Evolutionary conservation across 257 asterid species (phyloP).

Genomic region (Gardenia jasminoides): DNA sequence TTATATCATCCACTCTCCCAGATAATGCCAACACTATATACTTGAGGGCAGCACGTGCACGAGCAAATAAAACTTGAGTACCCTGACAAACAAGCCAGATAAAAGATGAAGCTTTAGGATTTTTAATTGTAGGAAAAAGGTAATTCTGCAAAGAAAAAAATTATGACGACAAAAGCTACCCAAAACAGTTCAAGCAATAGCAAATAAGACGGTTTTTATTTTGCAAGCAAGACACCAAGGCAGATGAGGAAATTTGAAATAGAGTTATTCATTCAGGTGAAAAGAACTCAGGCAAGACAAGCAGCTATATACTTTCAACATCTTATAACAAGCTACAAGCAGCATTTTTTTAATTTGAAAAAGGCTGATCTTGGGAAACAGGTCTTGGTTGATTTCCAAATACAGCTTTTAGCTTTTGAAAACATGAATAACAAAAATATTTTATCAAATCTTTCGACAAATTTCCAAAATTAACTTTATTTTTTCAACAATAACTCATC

Average conservation of each 20-base stretch:
- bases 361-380: too few relatives aligned
- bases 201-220: background rate
- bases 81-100: slow-evolving; percentile 50
- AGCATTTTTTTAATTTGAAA: too few relatives aligned
- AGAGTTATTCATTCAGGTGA: background rate
- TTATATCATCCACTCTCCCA: slow-evolving; percentile 86
- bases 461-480: too few relatives aligned
- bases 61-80: slow-evolving; percentile 57
- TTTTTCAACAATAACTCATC: too few relatives aligned
- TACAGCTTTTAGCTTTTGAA: too few relatives aligned
- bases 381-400: too few relatives aligned
- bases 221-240: background rate
- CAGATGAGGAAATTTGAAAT: background rate
- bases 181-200: background rate
- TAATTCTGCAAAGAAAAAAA: background rate
- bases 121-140: background rate
- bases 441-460: too few relatives aligned
- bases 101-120: background rate
- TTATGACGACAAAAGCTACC: background rate
- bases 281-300: background rate
- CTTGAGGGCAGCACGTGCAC: slow-evolving; percentile 92
- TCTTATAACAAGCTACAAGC: too few relatives aligned
- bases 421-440: too few relatives aligned
- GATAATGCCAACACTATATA: slow-evolving; percentile 82
- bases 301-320: background rate